Percentiles rank a stretch among this genome's conserved stretches.
Conservation (phyloP, 768 basidiomycete species). For the Tephrocybe sp. region DNA sequence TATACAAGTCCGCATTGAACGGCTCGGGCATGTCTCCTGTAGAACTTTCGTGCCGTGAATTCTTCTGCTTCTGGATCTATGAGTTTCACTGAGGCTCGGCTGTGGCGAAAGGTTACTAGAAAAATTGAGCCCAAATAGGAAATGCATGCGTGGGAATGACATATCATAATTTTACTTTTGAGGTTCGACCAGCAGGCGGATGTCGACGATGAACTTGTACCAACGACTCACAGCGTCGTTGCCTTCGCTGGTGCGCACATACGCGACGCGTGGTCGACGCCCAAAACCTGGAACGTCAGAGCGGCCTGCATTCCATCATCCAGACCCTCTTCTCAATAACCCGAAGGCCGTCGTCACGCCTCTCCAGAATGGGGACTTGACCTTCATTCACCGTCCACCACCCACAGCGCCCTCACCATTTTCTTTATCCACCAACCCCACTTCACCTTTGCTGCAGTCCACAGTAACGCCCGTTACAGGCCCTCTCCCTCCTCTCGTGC, state of each 20-base stretch:
- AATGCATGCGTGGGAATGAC: constrained; percentile 14
- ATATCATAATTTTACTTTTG: constrained; percentile 5
- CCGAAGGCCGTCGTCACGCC: constrained; percentile 50
- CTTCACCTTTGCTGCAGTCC: constrained; percentile 67
- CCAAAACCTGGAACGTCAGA: constrained; percentile 53
- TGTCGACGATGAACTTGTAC: constrained; percentile 21
- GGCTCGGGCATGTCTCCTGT: too few species aligned
- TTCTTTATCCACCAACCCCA: constrained; percentile 68
- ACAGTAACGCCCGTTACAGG: constrained; percentile 25
- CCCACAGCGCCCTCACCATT: constrained; percentile 72
- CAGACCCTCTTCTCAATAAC: constrained; percentile 55
- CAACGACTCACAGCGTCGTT: constrained; percentile 25
- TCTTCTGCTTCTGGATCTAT: too few species aligned
- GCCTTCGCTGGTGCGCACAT: constrained; percentile 34
- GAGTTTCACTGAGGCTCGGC: too few species aligned
- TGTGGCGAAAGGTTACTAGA: not conserved
- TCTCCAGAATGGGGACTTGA: constrained; percentile 56
- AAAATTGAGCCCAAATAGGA: constrained; percentile 5
- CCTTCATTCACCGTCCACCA: constrained; percentile 86
- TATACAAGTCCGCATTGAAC: too few species aligned
- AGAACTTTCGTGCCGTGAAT: too few species aligned
- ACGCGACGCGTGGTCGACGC: constrained; percentile 48
- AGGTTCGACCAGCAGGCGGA: not conserved
- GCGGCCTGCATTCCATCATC: constrained; percentile 54
- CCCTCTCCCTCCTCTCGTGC: constrained; percentile 49